Conservation (phyloP, 1,139 yeast genomes). For the Pneumocystis canis region DNA sequence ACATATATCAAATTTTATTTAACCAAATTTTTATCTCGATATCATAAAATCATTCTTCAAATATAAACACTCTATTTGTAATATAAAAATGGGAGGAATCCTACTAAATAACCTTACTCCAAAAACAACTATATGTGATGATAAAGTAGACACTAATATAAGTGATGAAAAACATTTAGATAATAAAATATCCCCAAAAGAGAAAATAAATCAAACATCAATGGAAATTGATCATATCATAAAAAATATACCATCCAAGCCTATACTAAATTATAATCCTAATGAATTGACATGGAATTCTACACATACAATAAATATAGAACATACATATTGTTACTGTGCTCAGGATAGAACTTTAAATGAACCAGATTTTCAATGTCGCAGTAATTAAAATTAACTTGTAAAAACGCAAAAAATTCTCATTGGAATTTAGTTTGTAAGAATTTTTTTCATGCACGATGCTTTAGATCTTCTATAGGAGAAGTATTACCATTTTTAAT, state of each 20-base stretch:
- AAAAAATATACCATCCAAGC: conserved; percentile 13
- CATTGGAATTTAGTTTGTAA: conserved; percentile 2
- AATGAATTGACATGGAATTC: conserved; percentile 8
- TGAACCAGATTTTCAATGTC: conserved; percentile 10
- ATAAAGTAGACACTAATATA: neutral
- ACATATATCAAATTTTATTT: neutral
- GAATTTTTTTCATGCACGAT: conserved; percentile 11
- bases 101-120: neutral
- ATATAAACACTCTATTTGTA: neutral
- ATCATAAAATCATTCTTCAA: neutral
- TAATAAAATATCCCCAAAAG: neutral
- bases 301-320: conserved; percentile 10
- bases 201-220: neutral
- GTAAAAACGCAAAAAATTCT: neutral
- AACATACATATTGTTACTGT: conserved; percentile 12
- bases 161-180: neutral
- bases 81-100: neutral
- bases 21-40: neutral
- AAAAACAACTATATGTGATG: neutral
- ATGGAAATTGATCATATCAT: conserved; percentile 11
- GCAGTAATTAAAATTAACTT: neutral
- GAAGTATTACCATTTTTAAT: conserved; percentile 10
- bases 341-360: conserved; percentile 11
- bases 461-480: conserved; percentile 5
- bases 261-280: conserved; percentile 4